phyloP scores from a whole-genome alignment of 2,329 filamentous ascomycete genomes.

The Colletotrichum tamarilloi region DNA sequence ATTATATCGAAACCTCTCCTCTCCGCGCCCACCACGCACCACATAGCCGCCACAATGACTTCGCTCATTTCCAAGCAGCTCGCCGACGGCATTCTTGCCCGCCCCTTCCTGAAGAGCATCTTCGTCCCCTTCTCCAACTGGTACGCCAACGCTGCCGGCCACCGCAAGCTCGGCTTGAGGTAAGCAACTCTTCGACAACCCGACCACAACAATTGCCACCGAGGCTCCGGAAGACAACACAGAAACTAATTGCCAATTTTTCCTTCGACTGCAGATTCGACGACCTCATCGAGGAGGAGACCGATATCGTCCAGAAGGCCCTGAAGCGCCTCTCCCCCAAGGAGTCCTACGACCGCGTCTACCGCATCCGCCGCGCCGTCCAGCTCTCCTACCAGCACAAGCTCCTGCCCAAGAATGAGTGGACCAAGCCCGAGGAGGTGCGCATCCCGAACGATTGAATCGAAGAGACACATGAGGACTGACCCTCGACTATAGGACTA shows the following conservation, averaged over 20 bases:
- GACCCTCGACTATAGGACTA: slow-evolving; percentile 53
- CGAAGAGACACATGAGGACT: not conserved
- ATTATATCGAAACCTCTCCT: slow-evolving; percentile 34
- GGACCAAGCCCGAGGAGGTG: slow-evolving; percentile 68
- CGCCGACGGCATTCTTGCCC: slow-evolving; percentile 67
- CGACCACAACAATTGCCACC: not conserved
- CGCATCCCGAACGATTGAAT: slow-evolving; percentile 33
- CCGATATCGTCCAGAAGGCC: slow-evolving; percentile 85
- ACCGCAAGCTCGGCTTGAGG: slow-evolving; percentile 92
- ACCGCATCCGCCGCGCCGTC: slow-evolving; percentile 94
- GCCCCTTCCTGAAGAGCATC: slow-evolving; percentile 85
- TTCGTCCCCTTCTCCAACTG: slow-evolving; percentile 86
- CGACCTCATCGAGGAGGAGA: slow-evolving; percentile 95
- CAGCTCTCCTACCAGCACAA: slow-evolving; percentile 77
- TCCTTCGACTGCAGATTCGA: slow-evolving; percentile 74
- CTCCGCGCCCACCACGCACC: slow-evolving; percentile 42
- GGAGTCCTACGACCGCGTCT: slow-evolving; percentile 96
- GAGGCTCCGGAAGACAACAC: not conserved
- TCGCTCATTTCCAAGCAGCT: slow-evolving; percentile 54
- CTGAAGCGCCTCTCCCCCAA: slow-evolving; percentile 90
- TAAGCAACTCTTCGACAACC: slow-evolving; percentile 58
- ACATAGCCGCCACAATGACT: slow-evolving; percentile 66
- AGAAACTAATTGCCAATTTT: slow-evolving; percentile 1
- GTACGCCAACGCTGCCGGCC: slow-evolving; percentile 91
- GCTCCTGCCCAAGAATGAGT: slow-evolving; percentile 71